Conservation (phyloP, 1,284 basidiomycete species). For the Xerocomus amazonicus region DNA sequence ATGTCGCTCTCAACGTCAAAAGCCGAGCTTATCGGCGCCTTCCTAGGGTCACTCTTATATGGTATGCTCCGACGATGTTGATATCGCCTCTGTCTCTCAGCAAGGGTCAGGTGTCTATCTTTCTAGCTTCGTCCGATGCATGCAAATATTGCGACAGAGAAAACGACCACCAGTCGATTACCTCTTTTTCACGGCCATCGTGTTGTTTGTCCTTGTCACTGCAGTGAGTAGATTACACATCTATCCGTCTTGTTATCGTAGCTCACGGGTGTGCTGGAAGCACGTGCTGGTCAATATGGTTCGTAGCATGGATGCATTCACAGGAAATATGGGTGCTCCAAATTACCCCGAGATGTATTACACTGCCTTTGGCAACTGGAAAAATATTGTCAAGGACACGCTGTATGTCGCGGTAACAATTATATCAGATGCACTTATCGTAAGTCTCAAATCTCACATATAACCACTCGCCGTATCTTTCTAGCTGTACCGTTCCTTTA, state of each 20-base stretch:
- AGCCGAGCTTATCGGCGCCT: constrained; percentile 13
- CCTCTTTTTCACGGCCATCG: constrained; percentile 18
- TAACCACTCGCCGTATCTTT: neutral
- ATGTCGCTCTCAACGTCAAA: neutral
- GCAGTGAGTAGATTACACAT: constrained; percentile 6
- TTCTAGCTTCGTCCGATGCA: constrained; percentile 12
- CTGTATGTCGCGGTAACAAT: constrained; percentile 18
- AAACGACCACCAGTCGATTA: constrained; percentile 12
- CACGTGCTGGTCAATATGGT: constrained; percentile 17
- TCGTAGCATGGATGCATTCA: constrained; percentile 16
- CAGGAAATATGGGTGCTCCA: constrained; percentile 5
- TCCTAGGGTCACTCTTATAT: constrained; percentile 15
- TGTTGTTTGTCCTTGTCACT: constrained; percentile 17
- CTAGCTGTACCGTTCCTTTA: constrained; percentile 25
- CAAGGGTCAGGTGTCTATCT: constrained; percentile 12
- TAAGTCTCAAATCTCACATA: neutral
- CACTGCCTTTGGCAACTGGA: constrained; percentile 5
- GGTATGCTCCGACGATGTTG: constrained; percentile 1
- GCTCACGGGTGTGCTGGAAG: constrained; percentile 4
- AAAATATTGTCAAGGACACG: constrained; percentile 8
- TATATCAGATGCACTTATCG: constrained; percentile 21
- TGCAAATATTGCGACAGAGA: constrained; percentile 11
- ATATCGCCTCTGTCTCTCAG: neutral
- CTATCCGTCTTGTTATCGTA: too few species aligned
- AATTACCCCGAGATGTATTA: constrained; percentile 12